phyloP scores from a whole-genome alignment of 768 basidiomycete genomes.

The Pisolithus marmoratus region DNA sequence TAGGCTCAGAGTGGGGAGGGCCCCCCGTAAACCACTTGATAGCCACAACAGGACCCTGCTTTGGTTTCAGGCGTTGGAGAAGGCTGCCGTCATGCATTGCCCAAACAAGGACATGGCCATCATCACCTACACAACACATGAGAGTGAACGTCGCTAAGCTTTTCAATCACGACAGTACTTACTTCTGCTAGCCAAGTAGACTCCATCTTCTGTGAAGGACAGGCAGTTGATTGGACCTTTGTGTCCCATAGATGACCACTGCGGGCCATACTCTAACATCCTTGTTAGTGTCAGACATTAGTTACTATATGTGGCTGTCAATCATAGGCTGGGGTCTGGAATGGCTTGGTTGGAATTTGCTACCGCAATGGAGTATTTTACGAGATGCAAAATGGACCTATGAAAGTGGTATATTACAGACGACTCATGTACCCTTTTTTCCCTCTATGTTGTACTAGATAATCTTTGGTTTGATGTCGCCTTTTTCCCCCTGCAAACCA shows the following conservation, averaged over 20 bases:
- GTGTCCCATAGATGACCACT: background rate
- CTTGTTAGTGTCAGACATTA: too few relatives aligned
- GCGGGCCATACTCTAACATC: background rate
- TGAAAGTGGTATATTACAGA: too few relatives aligned
- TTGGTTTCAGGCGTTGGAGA: background rate
- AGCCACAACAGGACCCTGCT: background rate
- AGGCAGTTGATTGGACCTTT: conserved; percentile 1
- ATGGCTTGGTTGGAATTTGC: too few relatives aligned
- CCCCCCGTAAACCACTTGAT: background rate
- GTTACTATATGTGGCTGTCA: too few relatives aligned
- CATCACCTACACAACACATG: background rate
- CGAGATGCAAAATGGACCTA: too few relatives aligned
- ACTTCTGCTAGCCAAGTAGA: background rate
- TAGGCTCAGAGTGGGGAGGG: background rate
- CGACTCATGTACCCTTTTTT: too few relatives aligned
- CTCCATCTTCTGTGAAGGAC: background rate
- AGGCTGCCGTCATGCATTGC: background rate
- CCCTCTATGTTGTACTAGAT: too few relatives aligned
- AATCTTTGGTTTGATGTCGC: too few relatives aligned
- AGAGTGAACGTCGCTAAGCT: background rate
- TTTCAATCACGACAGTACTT: background rate
- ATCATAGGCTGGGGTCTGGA: too few relatives aligned
- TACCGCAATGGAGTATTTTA: too few relatives aligned
- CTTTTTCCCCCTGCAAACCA: too few relatives aligned
- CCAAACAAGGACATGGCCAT: conserved; percentile 1